phyloP scores from a whole-genome alignment of 2,329 filamentous ascomycete species.

The Fusarium sp. region DNA sequence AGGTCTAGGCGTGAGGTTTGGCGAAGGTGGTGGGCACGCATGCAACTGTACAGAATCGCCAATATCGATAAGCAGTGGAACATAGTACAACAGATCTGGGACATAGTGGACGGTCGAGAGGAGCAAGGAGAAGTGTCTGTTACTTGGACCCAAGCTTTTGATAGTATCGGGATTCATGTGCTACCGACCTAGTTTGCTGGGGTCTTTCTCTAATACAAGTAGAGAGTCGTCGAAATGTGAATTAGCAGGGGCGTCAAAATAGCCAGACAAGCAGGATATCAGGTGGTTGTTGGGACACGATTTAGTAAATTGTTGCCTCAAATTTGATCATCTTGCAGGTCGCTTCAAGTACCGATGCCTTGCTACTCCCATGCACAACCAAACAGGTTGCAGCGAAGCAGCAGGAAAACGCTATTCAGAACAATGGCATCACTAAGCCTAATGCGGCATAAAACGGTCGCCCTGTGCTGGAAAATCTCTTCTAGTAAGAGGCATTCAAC shows the following conservation, averaged over 20 bases:
- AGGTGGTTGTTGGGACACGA: neutral
- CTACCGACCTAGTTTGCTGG: neutral
- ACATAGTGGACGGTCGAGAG: neutral
- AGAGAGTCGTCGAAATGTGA: neutral
- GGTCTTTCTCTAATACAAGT: neutral
- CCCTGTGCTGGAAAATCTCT: neutral
- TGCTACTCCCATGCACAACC: neutral
- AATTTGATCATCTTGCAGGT: neutral
- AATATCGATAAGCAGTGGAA: slow-evolving; percentile 19
- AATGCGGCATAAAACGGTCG: neutral
- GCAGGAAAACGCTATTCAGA: neutral
- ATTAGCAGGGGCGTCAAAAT: neutral
- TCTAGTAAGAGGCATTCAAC: neutral
- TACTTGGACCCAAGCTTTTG: neutral
- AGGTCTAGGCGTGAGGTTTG: neutral
- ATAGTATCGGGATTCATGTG: neutral
- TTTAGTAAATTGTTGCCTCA: neutral
- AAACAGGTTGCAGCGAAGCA: neutral
- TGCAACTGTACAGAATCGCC: slow-evolving; percentile 12
- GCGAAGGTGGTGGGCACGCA: slow-evolving; percentile 18
- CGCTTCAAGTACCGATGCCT: neutral
- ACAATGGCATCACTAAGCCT: no score
- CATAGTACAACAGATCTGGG: slow-evolving; percentile 10
- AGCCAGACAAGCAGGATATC: neutral
- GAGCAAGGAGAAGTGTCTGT: neutral